Evolutionary conservation across 352 stramenopile genomes (phyloP), one percentile per base, ranked within the genome.

Genomic region (Globisporangium spinosum): DNA sequence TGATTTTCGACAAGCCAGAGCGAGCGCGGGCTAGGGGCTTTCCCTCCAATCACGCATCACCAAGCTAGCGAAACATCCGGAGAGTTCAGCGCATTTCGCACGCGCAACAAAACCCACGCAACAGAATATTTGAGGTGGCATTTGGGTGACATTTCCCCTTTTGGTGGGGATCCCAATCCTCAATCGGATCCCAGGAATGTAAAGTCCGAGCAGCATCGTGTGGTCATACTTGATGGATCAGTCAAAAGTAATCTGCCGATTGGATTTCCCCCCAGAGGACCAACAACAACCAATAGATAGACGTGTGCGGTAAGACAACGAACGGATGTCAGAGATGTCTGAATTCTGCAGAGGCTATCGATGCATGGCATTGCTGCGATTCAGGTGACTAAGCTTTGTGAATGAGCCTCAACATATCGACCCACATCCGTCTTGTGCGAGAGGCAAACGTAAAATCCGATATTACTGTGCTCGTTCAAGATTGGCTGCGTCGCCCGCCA

Each of bases 51-150:
- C 55, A 61, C 15, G 45, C 2, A 22, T 23, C 55, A 35, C 29
- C 43, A 23, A 51, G 17, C 17, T 12, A 47, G 15, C 17, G 17
- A 51, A 45, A 61, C 17, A 34, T 40, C 25, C 54, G 15, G 49
- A 59, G 54, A 59, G 27, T 59, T 59, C 27, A 59, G 54, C 25
- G 4, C 53, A 32, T 58, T 58, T 29, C 51, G 51, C 53, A 58
- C 53, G 53, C 25, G 55, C 55, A 27, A 27, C 29, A 27, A 61
- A 45, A 61, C 27, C 29, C n/a, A 47, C 9, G 17, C 29, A 45
- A 61, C 55, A 61, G 55, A n/a, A 43, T 61, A 47, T 23, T 47
- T 22, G 15, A 12, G 43, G 17, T 32, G 29, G 9, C 17, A 3
- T 8, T 51, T 23, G 17, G 43, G 17, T 23, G 43, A 10, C 51